Percentiles rank a stretch among this genome's conserved stretches.
Conservation (phyloP, 225 moss, liverwort and hornwort genomes). For the Takakia lepidozioides region DNA sequence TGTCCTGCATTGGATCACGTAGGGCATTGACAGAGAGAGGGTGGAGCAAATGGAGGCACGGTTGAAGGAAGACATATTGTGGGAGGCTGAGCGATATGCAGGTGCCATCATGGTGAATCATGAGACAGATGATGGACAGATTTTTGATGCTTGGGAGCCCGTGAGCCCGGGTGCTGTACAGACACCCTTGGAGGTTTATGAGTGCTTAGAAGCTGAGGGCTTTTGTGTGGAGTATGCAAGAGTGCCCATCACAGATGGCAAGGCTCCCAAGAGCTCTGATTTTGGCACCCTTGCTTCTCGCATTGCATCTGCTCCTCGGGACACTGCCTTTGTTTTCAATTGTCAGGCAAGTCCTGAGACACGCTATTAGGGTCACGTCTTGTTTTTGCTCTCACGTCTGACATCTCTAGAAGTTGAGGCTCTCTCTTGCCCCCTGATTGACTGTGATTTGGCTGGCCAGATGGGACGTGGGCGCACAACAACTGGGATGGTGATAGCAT, state of each 20-base stretch:
- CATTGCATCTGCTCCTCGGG: conserved; percentile 68
- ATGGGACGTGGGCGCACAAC: conserved; percentile 99
- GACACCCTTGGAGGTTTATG: conserved; percentile 95
- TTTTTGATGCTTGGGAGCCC: conserved; percentile 92
- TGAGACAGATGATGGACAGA: conserved; percentile 90
- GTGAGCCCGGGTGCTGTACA: conserved; percentile 68
- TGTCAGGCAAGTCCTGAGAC: conserved; percentile 60
- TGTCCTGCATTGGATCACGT: too few species aligned
- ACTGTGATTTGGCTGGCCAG: conserved; percentile 26
- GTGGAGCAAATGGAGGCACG: conserved; percentile 99
- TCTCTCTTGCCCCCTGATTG: neutral
- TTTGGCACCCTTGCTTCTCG: conserved; percentile 79
- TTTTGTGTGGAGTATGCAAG: conserved; percentile 86
- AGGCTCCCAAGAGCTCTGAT: conserved; percentile 99
- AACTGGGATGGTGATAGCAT: conserved; percentile 96
- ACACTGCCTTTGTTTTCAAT: conserved; percentile 94
- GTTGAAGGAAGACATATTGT: conserved; percentile 82
- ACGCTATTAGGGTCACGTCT: too few species aligned
- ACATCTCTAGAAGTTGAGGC: too few species aligned
- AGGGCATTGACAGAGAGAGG: conserved; percentile 93
- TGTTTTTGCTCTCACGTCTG: too few species aligned
- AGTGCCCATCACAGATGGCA: conserved; percentile 98
- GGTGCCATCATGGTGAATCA: conserved; percentile 99
- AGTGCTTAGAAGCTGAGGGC: conserved; percentile 74
- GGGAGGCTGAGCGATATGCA: conserved; percentile 79